Conservation (phyloP, 1,284 basidiomycete species). For the Garcileccinum viscosum region DNA sequence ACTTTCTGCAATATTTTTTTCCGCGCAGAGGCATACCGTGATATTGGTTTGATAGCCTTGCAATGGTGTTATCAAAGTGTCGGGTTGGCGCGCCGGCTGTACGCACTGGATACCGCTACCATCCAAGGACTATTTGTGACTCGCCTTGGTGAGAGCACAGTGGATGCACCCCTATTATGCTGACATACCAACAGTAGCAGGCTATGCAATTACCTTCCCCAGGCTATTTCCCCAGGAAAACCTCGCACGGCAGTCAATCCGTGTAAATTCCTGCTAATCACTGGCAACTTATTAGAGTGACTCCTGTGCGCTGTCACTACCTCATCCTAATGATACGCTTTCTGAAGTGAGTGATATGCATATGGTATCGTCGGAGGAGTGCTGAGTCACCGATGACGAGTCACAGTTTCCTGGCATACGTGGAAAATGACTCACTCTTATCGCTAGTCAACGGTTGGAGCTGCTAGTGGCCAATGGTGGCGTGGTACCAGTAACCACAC, state of each 20-base stretch:
- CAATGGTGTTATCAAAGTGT: slow-evolving; percentile 55
- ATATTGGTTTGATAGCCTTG: slow-evolving; percentile 40
- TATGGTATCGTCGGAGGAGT: no score
- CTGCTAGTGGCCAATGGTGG: background rate
- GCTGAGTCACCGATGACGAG: no score
- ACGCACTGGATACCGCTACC: slow-evolving; percentile 57
- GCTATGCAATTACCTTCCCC: slow-evolving; percentile 45
- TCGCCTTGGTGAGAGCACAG: no score
- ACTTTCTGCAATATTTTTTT: slow-evolving; percentile 57
- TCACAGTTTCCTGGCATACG: no score
- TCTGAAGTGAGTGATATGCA: background rate
- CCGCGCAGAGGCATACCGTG: slow-evolving; percentile 52
- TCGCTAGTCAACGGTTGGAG: background rate
- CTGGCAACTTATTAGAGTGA: slow-evolving; percentile 49
- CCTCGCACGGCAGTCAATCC: slow-evolving; percentile 49
- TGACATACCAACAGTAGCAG: slow-evolving; percentile 39
- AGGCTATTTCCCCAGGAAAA: slow-evolving; percentile 50
- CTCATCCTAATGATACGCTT: slow-evolving; percentile 1
- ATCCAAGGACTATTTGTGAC: slow-evolving; percentile 18
- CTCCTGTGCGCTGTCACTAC: slow-evolving; percentile 2
- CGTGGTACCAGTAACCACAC: background rate
- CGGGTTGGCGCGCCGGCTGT: slow-evolving; percentile 55
- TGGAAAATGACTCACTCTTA: background rate
- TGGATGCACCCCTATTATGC: no score
- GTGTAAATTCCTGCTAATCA: slow-evolving; percentile 52